These are phyloP conservation scores for Pichia scutulata DNA, from an alignment of 805 yeast genomes.

Conservation along the genomic window DNA sequence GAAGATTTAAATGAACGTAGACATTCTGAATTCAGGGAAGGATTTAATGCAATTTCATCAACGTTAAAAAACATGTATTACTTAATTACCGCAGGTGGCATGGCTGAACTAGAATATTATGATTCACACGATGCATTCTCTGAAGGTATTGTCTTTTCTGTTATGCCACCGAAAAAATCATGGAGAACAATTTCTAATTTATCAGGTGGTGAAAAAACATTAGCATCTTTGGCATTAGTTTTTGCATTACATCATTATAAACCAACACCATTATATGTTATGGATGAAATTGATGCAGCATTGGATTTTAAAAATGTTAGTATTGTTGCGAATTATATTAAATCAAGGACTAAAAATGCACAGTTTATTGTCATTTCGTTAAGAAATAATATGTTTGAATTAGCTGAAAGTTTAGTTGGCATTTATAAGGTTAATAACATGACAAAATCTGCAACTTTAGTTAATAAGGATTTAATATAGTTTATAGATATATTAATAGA, in stretches of 20 bases:
- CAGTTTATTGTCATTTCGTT: conserved; percentile 93
- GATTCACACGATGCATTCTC: conserved; percentile 97
- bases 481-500: neutral
- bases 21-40: conserved; percentile 86
- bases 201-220: conserved; percentile 97
- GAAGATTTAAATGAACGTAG: conserved; percentile 69
- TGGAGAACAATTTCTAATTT: conserved; percentile 94
- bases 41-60: conserved; percentile 77
- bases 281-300: conserved; percentile 99
- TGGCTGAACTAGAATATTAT: conserved; percentile 92
- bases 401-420: conserved; percentile 91
- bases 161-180: conserved; percentile 97
- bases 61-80: conserved; percentile 95
- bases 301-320: conserved; percentile 94
- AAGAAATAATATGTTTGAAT: conserved; percentile 95
- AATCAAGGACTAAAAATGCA: conserved; percentile 91
- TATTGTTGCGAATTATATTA: conserved; percentile 94
- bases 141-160: conserved; percentile 93
- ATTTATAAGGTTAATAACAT: conserved; percentile 87
- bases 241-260: conserved; percentile 93
- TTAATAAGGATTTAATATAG: conserved; percentile 45
- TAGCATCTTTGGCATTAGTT: conserved; percentile 89
- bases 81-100: conserved; percentile 99
- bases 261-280: conserved; percentile 95
- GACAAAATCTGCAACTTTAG: conserved; percentile 77